These are phyloP conservation scores for Rhynchosporium agropyri DNA, from an alignment of 2,329 filamentous ascomycete species.

Conservation along the genomic window DNA sequence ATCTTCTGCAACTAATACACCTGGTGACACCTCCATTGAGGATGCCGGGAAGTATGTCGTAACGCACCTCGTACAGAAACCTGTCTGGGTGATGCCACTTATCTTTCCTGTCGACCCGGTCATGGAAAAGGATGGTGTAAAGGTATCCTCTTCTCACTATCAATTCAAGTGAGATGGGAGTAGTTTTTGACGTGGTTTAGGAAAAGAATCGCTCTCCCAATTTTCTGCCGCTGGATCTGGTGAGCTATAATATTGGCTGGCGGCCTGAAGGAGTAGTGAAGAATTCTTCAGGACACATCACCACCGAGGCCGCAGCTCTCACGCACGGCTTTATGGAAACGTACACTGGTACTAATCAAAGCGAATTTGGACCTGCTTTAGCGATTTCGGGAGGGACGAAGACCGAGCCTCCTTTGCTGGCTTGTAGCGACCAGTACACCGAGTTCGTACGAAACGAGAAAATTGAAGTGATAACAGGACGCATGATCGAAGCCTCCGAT, in stretches of 20 bases:
- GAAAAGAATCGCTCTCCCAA: constrained; percentile 51
- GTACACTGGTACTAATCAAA: constrained; percentile 57
- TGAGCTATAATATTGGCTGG: constrained; percentile 69
- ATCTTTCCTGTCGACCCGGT: constrained; percentile 42
- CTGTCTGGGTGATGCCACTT: constrained; percentile 72
- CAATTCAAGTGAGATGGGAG: background rate
- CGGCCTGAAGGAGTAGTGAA: constrained; percentile 59
- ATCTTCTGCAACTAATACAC: constrained; percentile 62
- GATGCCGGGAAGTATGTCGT: constrained; percentile 58
- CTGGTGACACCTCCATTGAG: constrained; percentile 46
- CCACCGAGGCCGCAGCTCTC: constrained; percentile 56
- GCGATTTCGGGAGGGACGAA: constrained; percentile 30
- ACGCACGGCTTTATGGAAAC: constrained; percentile 55
- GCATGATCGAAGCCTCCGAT: constrained; percentile 21
- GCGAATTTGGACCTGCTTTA: constrained; percentile 47
- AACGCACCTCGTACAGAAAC: constrained; percentile 69
- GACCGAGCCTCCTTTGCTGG: constrained; percentile 63
- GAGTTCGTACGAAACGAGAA: constrained; percentile 71
- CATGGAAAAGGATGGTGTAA: constrained; percentile 35
- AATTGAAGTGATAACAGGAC: constrained; percentile 49
- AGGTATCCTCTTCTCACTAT: constrained; percentile 13
- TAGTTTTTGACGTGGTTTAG: constrained; percentile 36
- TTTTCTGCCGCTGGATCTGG: constrained; percentile 74
- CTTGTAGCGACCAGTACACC: constrained; percentile 71
- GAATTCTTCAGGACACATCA: constrained; percentile 67